Base-by-base conservation (phyloP, 768 basidiomycete species). In the Collybia sordida region DNA sequence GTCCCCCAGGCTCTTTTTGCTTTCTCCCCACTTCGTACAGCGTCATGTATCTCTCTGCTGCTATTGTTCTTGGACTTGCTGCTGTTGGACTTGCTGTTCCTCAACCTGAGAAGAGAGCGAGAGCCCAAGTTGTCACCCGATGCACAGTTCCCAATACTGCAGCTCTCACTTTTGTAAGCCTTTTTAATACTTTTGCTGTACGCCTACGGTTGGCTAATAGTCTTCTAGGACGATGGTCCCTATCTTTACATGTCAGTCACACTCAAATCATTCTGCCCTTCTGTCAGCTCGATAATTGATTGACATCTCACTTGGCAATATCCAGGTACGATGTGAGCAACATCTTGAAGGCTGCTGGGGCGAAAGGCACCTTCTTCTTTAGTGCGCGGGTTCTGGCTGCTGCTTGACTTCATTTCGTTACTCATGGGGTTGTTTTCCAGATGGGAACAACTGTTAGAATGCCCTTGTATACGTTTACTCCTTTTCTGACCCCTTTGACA, bases 331-430 rank as follows among this genome's bases (percentile, higher is more conserved):
- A 55, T 7, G 42, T 50, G n/a, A 51, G 46, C 42, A 44, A 53
- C 6, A 27, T 21, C 24, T 49, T 28, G 24, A 5, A 52, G 4
- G 65, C 62, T 24, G 64, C 66, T 18, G 63, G 63, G 19, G 73
- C 66, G 3, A 70, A 61, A 38, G 75, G 69, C 1, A 77, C 77
- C 0, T 78, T 77, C 52, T 75, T 77, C 64, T 38, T 47, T 15
- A 47, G 45, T 47, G 27, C 18, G 45, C 28, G 14, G 25, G 9
- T 27, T 21, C 17, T 23, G 37, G 17, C 14, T 9, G 12, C 28
- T 21, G 23, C 15, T 31, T 17, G 18, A 15, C 39, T 5, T 21
- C 36, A 18, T 18, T 25, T 28, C 35, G 18, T 43, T 49, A 6
- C 47, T 15, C 6, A 24, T 31, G 19, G 17, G 24, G 21, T 19